Evolutionary conservation across 2,329 filamentous ascomycete species (phyloP), one percentile per base, ranked within the genome.

Genomic region (Penicillium verrucosum): DNA sequence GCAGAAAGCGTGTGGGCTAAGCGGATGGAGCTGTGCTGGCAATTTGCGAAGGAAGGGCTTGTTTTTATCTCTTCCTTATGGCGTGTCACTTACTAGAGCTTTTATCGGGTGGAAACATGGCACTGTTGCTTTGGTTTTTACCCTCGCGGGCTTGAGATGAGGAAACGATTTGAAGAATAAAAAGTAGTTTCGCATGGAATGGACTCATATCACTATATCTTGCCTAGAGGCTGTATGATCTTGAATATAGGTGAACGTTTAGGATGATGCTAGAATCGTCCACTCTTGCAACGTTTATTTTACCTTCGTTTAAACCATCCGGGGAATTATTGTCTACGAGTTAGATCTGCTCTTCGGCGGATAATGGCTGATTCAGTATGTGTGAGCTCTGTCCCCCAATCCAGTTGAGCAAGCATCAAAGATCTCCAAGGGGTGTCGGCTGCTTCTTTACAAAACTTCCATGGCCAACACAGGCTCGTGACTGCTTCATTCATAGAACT

Each of bases 1-100:
- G 97, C 89, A 89, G 94, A 85, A 94, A 87, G 84, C 95, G 95
- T 85, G 85, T 90, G 77, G 89, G 83, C 77, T 95, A 92, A 83
- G 68, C 55, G 56, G 51, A 60, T 56, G 49, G 50, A 37, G 47
- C 46, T 54, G 32, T 51, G 46, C 46, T 51, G 43, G 50, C 44
- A 59, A 54, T 54, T 59, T 58, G 42, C 56, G 59, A 56, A 55
- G 58, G 49, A 54, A 61, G 57, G 54, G 57, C 48, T 61, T 55
- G 52, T 59, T 60, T 55, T 58, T 61, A 58, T 60, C 53, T 62
- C 55, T 62, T 61, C 58, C 61, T 64, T 63, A 51, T 66, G 57
- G 63, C 54, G 61, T 65, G 63, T 61, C 58, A 59, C 32, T 56
- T 60, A 58, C 51, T 59, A 57, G 54, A 43, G 61, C 51, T 42